A percentile compares a stretch with the other conserved stretches of the same genome.
Conservation (phyloP, 441 rosid species). For the Kokia cookei region DNA sequence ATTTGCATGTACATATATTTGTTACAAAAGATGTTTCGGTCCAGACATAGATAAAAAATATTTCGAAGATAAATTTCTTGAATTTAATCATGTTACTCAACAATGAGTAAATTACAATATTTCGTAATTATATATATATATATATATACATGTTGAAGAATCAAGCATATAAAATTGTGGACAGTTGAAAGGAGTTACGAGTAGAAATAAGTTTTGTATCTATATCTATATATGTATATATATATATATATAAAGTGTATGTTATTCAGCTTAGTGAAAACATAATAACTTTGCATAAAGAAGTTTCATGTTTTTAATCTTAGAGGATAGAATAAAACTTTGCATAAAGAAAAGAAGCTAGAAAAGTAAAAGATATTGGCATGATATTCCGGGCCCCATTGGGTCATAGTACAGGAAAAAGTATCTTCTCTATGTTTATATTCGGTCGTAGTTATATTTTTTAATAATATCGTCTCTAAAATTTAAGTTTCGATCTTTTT, state of each 20-base stretch:
- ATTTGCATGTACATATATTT: background rate
- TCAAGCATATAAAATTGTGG: background rate
- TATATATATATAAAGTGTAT: background rate
- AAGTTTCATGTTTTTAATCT: background rate
- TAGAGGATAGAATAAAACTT: conserved; percentile 21
- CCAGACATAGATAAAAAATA: background rate
- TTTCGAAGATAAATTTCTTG: too few relatives aligned
- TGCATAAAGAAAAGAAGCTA: conserved; percentile 12
- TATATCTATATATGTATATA: background rate
- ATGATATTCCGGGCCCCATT: conserved; percentile 10
- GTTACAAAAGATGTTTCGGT: background rate
- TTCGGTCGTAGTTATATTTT: rapidly evolving
- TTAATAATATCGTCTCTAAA: rapidly evolving
- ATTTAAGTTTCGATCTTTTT: too few relatives aligned
- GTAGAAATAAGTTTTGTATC: too few relatives aligned
- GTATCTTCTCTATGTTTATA: too few relatives aligned
- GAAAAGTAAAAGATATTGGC: conserved; percentile 17
- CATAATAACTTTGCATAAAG: background rate
- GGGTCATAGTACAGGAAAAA: background rate
- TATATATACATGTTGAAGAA: too few relatives aligned
- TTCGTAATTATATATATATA: background rate
- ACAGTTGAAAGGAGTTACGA: too few relatives aligned
- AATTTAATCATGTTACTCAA: background rate
- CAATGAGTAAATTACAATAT: background rate
- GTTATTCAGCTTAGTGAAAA: background rate